Evolutionary conservation across 2,329 filamentous ascomycete genomes (phyloP).

Genomic region (Trichoderma semiorbis): DNA sequence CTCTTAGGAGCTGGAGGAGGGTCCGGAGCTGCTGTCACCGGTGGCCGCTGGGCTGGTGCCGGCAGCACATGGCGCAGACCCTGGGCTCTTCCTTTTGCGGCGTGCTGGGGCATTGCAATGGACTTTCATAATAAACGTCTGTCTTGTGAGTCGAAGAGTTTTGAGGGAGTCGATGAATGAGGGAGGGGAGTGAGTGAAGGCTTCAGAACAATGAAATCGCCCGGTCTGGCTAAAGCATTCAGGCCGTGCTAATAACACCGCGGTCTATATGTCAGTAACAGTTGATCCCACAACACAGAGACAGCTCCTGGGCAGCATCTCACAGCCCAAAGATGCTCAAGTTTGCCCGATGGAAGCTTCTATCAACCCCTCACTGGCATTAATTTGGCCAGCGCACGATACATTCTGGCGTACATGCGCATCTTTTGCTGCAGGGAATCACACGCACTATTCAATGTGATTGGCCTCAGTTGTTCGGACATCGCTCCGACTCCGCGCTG

Average conservation of each 20-base stretch:
- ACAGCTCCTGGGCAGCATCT: not conserved
- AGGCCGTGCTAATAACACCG: not conserved
- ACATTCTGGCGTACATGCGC: not conserved
- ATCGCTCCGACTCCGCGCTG: not conserved
- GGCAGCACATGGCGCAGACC: not conserved
- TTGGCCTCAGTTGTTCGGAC: not conserved
- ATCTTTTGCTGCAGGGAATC: not conserved
- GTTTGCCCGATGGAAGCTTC: not conserved
- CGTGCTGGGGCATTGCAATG: not conserved
- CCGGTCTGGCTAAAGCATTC: not conserved
- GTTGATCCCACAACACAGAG: not conserved
- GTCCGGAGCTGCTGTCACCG: not conserved
- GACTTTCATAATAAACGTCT: not conserved
- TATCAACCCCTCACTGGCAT: not conserved
- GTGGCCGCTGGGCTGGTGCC: not conserved
- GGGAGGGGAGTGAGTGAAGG: not conserved
- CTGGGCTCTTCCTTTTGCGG: not conserved
- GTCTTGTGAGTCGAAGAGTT: not conserved
- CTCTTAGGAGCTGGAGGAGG: not conserved
- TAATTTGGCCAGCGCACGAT: not conserved
- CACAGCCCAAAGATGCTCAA: not conserved
- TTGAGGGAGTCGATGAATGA: not conserved
- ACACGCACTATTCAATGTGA: not conserved
- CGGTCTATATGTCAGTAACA: not conserved
- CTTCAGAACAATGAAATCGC: not conserved